Evolutionary conservation across 2,329 filamentous ascomycete genomes (phyloP), one percentile per base, ranked within the genome.

Genomic region (Blastomyces silverae): DNA sequence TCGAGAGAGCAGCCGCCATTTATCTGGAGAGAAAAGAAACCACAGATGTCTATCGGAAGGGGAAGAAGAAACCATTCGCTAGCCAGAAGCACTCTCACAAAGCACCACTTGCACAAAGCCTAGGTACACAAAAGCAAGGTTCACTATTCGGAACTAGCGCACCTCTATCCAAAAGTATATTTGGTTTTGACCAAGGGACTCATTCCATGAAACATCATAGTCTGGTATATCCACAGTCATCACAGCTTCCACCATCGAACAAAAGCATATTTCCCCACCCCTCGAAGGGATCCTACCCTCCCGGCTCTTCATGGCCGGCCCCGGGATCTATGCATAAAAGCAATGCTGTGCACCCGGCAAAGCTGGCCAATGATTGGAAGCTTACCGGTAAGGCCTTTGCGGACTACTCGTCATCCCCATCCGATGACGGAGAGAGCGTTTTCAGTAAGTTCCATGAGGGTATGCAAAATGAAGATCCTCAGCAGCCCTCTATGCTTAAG

Each of bases 1-100:
- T 87, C 44, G 79, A 81, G 65, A 77, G 76, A 48, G 84, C 83
- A 2, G 80, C 83, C 0, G 78, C 76, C 57, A 80, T 81, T 64
- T 86, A 84, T 64, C 73, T 85, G 0, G 76, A 78, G 73, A 52
- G 58, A 48, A 61, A 64, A 25, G n/a, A 59, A 61, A 52, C 52
- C 17, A 25, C 42, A 15, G 48, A 61, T 55, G 61, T 25, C 8
- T 31, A 62, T 17, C 42, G 11, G 17, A 65, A 65, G 44, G 56
- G 53, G 48, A 59, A 56, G 39, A 58, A 48, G 52, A 63, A 63
- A 37, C 2, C 22, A 11, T 53, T 39, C n/a, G 13, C 31, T 22
- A 50, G 7, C 10, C 25, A 48, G 34, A 34, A 61, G 13, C 42
- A 20, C 34, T 28, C 58, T 15, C 25, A 46, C 6, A 31, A 48